phyloP scores from a whole-genome alignment of 2,329 filamentous ascomycete genomes.

The Pseudocercospora musae region DNA sequence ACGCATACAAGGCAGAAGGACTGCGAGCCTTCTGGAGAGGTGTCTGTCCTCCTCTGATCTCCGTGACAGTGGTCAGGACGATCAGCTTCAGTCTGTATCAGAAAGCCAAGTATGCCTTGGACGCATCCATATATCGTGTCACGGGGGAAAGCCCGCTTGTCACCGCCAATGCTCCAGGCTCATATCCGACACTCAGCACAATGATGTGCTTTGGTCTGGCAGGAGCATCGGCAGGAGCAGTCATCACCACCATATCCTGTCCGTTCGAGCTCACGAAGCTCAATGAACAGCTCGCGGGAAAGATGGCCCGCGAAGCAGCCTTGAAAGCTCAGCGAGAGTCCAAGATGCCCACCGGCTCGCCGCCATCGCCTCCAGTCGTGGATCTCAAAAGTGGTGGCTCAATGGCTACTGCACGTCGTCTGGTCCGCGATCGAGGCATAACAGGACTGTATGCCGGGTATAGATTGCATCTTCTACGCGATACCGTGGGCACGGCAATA shows the following conservation, averaged over 20 bases:
- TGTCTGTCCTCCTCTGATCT: conserved; percentile 75
- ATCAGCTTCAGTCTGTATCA: conserved; percentile 78
- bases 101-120: conserved; percentile 69
- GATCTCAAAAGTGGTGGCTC: conserved; percentile 28
- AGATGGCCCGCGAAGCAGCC: conserved; percentile 55
- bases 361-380: background rate
- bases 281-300: conserved; percentile 77
- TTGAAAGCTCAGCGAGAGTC: conserved; percentile 1
- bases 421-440: conserved; percentile 70
- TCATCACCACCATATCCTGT: conserved; percentile 77
- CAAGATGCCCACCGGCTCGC: conserved; percentile 1
- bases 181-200: conserved; percentile 69
- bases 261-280: conserved; percentile 89
- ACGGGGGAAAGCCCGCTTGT: conserved; percentile 69
- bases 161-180: conserved; percentile 67
- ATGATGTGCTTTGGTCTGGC: conserved; percentile 73
- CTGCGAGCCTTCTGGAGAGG: conserved; percentile 51
- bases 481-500: conserved; percentile 77
- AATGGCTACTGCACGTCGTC: conserved; percentile 65
- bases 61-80: conserved; percentile 72
- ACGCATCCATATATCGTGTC: conserved; percentile 62
- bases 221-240: conserved; percentile 73
- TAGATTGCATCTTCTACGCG: conserved; percentile 76
- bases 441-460: conserved; percentile 77
- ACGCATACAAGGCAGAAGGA: conserved; percentile 64